Evolutionary conservation across 495 filamentous ascomycete genomes (phyloP), one percentile per base, ranked within the genome.

Genomic region (Penicillium cosmopolitanum): DNA sequence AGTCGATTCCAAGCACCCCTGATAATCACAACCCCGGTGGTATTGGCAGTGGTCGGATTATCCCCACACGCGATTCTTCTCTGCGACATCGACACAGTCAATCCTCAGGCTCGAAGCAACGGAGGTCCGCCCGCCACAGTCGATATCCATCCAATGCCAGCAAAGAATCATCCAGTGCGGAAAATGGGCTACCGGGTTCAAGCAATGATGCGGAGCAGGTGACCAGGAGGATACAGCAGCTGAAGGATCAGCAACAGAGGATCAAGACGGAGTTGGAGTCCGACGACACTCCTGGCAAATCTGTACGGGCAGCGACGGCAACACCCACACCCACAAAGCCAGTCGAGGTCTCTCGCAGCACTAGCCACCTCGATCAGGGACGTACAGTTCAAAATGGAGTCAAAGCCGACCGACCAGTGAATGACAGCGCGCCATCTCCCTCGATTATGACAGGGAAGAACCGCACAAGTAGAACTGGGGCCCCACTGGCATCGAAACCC

Each of bases 401-500:
- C 12, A 51, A 68, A 16, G 56, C 43, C 19, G 57, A 71, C 23
- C 53, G 44, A 34, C 25, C 60, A 16, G 42, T 72, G 46, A 85
- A 89, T 25, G 86, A 89, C 44, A 88, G 85, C 55, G 89, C 89
- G 1, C 89, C 89, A 9, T 87, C 87, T 4, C 89, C 89, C 4
- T 82, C 85, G 1, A 79, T 91, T 19, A 81, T 85, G 51, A 80
- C 77, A 11, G 73, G 77, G 8, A 77, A 73, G 57, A 73, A 60
- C 80, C 87, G 75, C 73, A 79, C 57, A 70, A 80, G 55, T 70
- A 67, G 79, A 48, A 70, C 66, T 70, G 82, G 69, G 59, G 75
- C 59, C 8, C 69, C 64, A 40, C 66, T 64, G 78, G 55, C 82
- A 77, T 74, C 81, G 70, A 63, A 61, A 80, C 77, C 34, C 62